phyloP scores from a whole-genome alignment of 2,329 filamentous ascomycete species.

The Tolypocladium tropicale region DNA sequence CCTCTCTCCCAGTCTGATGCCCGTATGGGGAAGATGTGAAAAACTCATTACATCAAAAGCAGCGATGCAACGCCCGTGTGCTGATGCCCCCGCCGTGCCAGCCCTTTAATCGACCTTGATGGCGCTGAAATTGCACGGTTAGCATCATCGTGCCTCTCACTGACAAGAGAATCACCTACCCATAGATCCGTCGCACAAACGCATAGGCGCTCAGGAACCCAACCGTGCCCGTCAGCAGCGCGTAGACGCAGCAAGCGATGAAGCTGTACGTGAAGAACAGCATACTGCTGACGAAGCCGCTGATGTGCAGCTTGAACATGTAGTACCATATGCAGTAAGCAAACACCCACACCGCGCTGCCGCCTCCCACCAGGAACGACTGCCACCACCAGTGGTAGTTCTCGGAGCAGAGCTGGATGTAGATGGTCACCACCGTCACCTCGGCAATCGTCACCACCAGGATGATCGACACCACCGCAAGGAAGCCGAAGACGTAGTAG shows the following conservation, averaged over 20 bases:
- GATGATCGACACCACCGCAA: slow-evolving; percentile 63
- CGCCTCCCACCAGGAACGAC: slow-evolving; percentile 69
- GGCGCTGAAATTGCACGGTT: slow-evolving; percentile 24
- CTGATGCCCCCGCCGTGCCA: background rate
- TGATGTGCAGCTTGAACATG: slow-evolving; percentile 67
- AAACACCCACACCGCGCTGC: slow-evolving; percentile 73
- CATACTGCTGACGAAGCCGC: slow-evolving; percentile 66
- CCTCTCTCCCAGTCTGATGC: no score
- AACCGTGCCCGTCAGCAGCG: slow-evolving; percentile 70
- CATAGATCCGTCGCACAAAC: slow-evolving; percentile 76
- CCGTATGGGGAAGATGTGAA: background rate
- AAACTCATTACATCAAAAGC: background rate
- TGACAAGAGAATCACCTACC: slow-evolving; percentile 36
- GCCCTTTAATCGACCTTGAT: slow-evolving; percentile 37
- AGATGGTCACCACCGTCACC: slow-evolving; percentile 74
- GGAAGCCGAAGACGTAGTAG: slow-evolving; percentile 85
- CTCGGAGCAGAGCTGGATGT: slow-evolving; percentile 73
- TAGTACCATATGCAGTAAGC: slow-evolving; percentile 80
- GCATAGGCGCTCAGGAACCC: slow-evolving; percentile 77
- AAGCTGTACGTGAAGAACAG: slow-evolving; percentile 82
- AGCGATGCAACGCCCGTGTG: background rate
- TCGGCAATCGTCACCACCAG: slow-evolving; percentile 69
- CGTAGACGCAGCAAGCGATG: slow-evolving; percentile 73
- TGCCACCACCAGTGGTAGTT: slow-evolving; percentile 94
- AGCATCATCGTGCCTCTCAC: background rate